Base-by-base conservation (phyloP, 768 basidiomycete species). In the Pisolithus microcarpus region DNA sequence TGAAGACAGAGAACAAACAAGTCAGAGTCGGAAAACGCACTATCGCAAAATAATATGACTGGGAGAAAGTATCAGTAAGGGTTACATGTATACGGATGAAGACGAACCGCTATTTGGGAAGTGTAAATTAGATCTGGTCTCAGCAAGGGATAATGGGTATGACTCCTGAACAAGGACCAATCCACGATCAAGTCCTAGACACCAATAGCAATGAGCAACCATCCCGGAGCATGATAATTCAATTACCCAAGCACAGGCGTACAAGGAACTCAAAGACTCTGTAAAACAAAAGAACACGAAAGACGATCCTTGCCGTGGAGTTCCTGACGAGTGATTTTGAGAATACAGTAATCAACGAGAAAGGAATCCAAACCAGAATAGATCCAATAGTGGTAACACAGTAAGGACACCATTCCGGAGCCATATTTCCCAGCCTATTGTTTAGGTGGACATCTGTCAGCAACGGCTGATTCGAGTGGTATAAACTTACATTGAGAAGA, bases 101-200 rank as follows among this genome's bases (percentile, higher is more conserved):
- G 38, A 61, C 77, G 50, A 48, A 90, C 85, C 19, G 75, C 72
- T 56, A 83, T 70, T 38, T 79, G 62, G 43, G 82, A 76, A 6
- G 75, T 71, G 64, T 93, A 97, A 2, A 89, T 70, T 30, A 95
- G 68, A 36, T 94, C 88, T 4, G 72, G 66, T 16, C 96, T 81
- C 3, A 98, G 75, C 38, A 89, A 70, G 18, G 70, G 77, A 55
- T 86, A 73, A 53, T 58, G 71, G 7, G 74, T 70, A 51, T 72
- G 81, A 4, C 76, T 72, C 51, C 79, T 75, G 39, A 91, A 70
- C 40, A 98, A 63, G 1, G 87, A 90, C 95, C 95, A 97, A 65
- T 98, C 95, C 81, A 94, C 87, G 9, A 85, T 61, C 30, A 91
- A 65, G 59, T 96, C 92, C 91, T 90, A 56, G 30, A 23, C 50